phyloP scores from a whole-genome alignment of 192 early-diverging fungal genomes.

The Coemansia sp. region DNA sequence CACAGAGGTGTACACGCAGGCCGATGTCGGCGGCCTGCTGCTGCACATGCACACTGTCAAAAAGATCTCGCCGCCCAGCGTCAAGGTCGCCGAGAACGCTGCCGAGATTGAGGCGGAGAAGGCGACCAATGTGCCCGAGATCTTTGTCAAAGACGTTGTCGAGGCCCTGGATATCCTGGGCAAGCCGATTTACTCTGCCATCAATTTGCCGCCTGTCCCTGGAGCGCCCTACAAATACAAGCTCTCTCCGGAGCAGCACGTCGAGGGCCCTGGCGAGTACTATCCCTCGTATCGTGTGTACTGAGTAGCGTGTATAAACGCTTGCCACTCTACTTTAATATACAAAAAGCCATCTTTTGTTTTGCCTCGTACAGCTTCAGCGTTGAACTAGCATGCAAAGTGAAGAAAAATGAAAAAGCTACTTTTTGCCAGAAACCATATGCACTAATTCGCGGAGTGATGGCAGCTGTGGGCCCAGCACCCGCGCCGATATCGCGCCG shows the following conservation, averaged over 20 bases:
- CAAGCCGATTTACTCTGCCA: conserved; percentile 53
- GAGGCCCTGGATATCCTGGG: conserved; percentile 54
- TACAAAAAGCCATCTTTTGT: no score
- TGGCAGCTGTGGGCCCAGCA: conserved; percentile 16
- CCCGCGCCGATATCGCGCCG: conserved; percentile 9
- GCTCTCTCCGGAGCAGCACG: conserved; percentile 42
- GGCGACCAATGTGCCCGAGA: conserved; percentile 11
- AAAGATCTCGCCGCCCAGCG: conserved; percentile 12
- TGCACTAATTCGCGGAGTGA: conserved; percentile 7
- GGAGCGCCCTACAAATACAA: conserved; percentile 51
- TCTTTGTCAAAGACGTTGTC: conserved; percentile 36
- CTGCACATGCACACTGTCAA: conserved; percentile 19
- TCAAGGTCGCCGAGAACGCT: neutral
- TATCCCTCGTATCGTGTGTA: conserved; percentile 53
- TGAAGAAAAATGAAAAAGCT: neutral
- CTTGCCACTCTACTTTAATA: neutral
- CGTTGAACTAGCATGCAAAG: neutral
- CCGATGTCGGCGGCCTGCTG: conserved; percentile 70
- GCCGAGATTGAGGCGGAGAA: neutral
- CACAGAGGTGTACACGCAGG: conserved; percentile 74
- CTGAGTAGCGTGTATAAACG: conserved; percentile 1
- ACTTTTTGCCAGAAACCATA: neutral
- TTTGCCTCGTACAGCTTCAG: neutral
- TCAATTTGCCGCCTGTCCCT: conserved; percentile 60
- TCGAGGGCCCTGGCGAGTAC: conserved; percentile 49